These are phyloP conservation scores for Cercospora citrullina DNA, from an alignment of 2,329 filamentous ascomycete species.

Conservation along the genomic window DNA sequence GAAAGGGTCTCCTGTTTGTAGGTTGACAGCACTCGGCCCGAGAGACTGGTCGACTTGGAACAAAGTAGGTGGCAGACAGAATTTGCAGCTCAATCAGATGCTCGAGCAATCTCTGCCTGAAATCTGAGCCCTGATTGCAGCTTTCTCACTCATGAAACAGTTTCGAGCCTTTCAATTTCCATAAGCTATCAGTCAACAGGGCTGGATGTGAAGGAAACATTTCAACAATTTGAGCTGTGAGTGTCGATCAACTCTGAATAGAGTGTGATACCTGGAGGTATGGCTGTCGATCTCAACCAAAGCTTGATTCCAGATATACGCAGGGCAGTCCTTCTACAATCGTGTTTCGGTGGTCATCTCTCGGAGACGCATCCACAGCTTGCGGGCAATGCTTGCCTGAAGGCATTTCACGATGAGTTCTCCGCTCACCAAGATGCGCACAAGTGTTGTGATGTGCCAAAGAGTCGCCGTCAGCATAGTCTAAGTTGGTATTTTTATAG, in stretches of 20 bases:
- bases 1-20: not conserved
- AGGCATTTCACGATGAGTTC: not conserved
- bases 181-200: not conserved
- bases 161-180: not conserved
- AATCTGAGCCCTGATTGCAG: not conserved
- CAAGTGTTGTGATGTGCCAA: not conserved
- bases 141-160: not conserved
- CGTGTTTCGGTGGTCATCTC: not conserved
- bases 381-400: not conserved
- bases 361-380: not conserved
- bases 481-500: not conserved
- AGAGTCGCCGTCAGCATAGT: not conserved
- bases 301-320: constrained; percentile 9
- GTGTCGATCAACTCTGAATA: not conserved
- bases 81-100: not conserved
- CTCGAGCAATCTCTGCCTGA: not conserved
- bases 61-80: not conserved
- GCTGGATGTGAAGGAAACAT: not conserved
- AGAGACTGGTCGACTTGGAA: not conserved
- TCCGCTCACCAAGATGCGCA: not conserved
- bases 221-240: not conserved
- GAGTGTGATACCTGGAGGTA: not conserved
- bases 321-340: not conserved
- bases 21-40: not conserved
- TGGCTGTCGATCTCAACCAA: constrained; percentile 12